Evolutionary conservation across 768 basidiomycete genomes (phyloP), one percentile per base, ranked within the genome.

Genomic region (Russula vinacea): DNA sequence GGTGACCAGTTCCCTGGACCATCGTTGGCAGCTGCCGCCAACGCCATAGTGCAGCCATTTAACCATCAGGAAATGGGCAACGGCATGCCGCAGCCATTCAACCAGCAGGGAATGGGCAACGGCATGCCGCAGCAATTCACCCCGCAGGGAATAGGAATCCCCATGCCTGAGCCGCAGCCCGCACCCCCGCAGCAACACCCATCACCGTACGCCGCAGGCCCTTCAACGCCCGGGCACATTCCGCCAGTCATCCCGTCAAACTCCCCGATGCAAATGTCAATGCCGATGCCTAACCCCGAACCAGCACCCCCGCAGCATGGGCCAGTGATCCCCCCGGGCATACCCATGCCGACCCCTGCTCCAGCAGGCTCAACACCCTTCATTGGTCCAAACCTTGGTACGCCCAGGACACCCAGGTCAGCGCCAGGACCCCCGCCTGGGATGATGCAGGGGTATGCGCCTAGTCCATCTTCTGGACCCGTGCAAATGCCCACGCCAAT

Each of bases 301-400:
- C 40, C 19, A 14, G 14, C 7, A 33, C 6, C 57, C 2, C 14
- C 42, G 29, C 1, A 37, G 22, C 65, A 39, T 9, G 65, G 33
- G 7, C 56, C 65, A 5, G 65, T 65, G 17, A 59, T 62, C 5
- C 57, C 58, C 2, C 49, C 35, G 0, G 58, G 56, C 11, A 56
- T 65, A 58, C 42, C 42, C 6, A 66, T 66, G 67, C 65, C 58
- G 14, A 59, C 4, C 10, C 56, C 56, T 3, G 56, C n/a, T 2
- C 62, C 29, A 1, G 51, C 65, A 5, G 65, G 61, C 37, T 56
- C 62, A 26, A 66, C 65, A n/a, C 65, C 65, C 26, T 63, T 58
- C 32, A 3, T 66, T 4, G 56, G 56, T 1, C 22, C 39, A 2
- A 37, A 56, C 9, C 44, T 57, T 10, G 44, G 29, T 4, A 57